phyloP scores from a whole-genome alignment of 495 filamentous ascomycete species.

The Cenococcum geophilum region DNA sequence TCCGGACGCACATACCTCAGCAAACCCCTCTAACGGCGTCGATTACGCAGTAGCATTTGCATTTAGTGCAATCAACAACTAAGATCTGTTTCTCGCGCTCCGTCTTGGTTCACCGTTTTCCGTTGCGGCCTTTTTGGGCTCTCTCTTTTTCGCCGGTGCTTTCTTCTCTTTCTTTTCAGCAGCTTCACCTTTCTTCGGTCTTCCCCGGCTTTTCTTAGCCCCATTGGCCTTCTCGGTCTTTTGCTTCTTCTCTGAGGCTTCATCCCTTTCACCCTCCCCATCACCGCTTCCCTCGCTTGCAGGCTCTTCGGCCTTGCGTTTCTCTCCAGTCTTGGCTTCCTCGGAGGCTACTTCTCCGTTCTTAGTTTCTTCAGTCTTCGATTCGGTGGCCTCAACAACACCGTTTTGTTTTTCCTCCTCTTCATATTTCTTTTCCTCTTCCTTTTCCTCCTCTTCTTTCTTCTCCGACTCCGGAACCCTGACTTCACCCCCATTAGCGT shows the following conservation, averaged over 20 bases:
- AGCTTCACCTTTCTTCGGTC: constrained; percentile 39
- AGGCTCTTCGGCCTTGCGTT: constrained; percentile 28
- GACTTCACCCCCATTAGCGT: constrained; percentile 24
- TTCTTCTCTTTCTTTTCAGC: constrained; percentile 32
- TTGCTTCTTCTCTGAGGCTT: constrained; percentile 37
- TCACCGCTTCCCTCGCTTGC: constrained; percentile 21
- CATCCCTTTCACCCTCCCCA: constrained; percentile 4
- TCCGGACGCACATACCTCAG: constrained; percentile 4
- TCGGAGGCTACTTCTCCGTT: constrained; percentile 27
- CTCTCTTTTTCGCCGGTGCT: constrained; percentile 32
- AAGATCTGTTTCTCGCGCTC: constrained; percentile 31
- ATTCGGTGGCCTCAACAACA: constrained; percentile 7
- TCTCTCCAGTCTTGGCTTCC: constrained; percentile 22
- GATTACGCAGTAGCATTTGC: neutral
- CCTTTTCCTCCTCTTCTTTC: constrained; percentile 31
- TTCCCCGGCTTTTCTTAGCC: constrained; percentile 38
- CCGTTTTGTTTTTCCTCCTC: constrained; percentile 21
- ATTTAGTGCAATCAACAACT: constrained; percentile 4
- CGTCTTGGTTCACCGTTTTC: constrained; percentile 38
- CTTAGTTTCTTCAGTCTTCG: constrained; percentile 23
- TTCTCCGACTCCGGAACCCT: constrained; percentile 32
- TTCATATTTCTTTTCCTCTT: constrained; percentile 2
- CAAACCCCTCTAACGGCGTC: neutral
- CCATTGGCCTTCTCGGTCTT: constrained; percentile 34
- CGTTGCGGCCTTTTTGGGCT: constrained; percentile 41